A percentile compares a stretch with the other conserved stretches of the same genome.
Evolutionary conservation across 495 filamentous ascomycete genomes (phyloP).

Genomic region (Trichoderma reesei): DNA sequence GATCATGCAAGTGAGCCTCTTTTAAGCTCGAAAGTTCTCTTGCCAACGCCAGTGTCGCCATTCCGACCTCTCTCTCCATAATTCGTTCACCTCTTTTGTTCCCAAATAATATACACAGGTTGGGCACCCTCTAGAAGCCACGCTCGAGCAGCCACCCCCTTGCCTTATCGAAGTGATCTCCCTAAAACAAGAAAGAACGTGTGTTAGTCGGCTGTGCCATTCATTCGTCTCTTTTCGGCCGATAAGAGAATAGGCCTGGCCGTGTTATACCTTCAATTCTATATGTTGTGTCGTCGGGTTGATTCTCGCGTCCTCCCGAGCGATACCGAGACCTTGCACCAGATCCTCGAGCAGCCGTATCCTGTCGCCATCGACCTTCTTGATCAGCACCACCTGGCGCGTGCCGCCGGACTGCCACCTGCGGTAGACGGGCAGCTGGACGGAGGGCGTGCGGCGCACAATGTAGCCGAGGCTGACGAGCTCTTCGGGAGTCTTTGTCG

Average conservation of each 20-base stretch:
- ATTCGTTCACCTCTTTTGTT: background rate
- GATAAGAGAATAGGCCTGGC: background rate
- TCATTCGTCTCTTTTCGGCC: background rate
- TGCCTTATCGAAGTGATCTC: conserved; percentile 2
- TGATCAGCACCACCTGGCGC: conserved; percentile 60
- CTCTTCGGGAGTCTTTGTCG: background rate
- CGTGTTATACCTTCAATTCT: conserved; percentile 39
- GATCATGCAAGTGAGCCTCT: background rate
- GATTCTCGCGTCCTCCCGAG: conserved; percentile 27
- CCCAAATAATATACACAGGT: background rate
- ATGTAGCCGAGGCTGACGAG: conserved; percentile 44
- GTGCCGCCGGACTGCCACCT: conserved; percentile 68
- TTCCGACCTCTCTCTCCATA: background rate
- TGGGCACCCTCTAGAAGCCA: conserved; percentile 2
- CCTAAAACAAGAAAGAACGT: background rate
- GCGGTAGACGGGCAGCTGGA: conserved; percentile 73
- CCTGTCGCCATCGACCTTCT: conserved; percentile 67
- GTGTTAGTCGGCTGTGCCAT: background rate
- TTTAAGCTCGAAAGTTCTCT: background rate
- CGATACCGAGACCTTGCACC: conserved; percentile 18
- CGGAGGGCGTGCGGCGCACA: conserved; percentile 58
- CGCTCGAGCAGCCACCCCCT: conserved; percentile 10
- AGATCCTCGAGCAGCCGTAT: conserved; percentile 40
- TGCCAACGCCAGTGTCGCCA: background rate
- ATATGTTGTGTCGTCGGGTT: conserved; percentile 49